phyloP scores from a whole-genome alignment of 352 stramenopile species.

The Phytophthora kernoviae region DNA sequence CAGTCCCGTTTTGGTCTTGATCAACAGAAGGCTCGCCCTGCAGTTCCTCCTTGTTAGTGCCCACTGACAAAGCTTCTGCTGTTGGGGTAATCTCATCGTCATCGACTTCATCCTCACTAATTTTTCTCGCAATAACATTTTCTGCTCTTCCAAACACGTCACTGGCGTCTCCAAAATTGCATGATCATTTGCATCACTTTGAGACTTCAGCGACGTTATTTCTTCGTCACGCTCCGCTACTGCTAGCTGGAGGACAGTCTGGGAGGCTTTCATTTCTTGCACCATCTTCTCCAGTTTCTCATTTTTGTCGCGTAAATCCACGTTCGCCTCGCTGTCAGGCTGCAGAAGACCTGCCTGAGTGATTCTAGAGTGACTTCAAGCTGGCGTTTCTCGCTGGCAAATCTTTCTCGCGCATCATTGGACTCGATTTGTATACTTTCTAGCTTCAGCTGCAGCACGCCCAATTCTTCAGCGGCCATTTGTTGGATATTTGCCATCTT shows the following conservation, averaged over 20 bases:
- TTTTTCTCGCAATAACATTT: slow-evolving; percentile 26
- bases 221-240: slow-evolving; percentile 30
- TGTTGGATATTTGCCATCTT: slow-evolving; percentile 27
- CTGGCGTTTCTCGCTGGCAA: slow-evolving; percentile 26
- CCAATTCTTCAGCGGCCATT: slow-evolving; percentile 41
- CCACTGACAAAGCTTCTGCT: slow-evolving; percentile 2
- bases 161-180: slow-evolving; percentile 30
- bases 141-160: slow-evolving; percentile 41
- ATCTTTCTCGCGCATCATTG: slow-evolving; percentile 9
- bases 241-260: slow-evolving; percentile 23
- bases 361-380: slow-evolving; percentile 30
- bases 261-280: slow-evolving; percentile 18
- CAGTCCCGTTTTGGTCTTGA: slow-evolving; percentile 15
- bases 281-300: slow-evolving; percentile 16
- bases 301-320: slow-evolving; percentile 9
- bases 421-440: slow-evolving; percentile 28
- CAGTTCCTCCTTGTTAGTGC: neutral
- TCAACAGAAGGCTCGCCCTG: neutral
- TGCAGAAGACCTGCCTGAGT: slow-evolving; percentile 4
- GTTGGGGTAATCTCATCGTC: slow-evolving; percentile 2
- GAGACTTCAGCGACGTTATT: slow-evolving; percentile 20
- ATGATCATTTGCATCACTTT: slow-evolving; percentile 1
- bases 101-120: slow-evolving; percentile 25
- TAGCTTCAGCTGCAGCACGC: slow-evolving; percentile 30
- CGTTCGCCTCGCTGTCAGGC: slow-evolving; percentile 4